Conservation (phyloP, 768 basidiomycete species). For the Fibroporia radiculosa region DNA sequence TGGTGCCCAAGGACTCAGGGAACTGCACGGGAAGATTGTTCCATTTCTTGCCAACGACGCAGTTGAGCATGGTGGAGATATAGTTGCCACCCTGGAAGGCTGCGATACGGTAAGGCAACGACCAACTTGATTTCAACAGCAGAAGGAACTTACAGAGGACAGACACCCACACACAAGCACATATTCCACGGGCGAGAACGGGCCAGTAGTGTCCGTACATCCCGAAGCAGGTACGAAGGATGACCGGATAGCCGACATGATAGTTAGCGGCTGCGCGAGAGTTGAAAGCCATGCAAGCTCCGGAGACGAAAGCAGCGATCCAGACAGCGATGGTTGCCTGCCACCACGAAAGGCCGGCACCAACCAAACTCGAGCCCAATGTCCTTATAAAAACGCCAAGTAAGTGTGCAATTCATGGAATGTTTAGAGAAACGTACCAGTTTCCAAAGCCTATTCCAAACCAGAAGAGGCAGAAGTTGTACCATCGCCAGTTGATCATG, state of each 20-base stretch:
- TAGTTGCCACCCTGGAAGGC: constrained; percentile 14
- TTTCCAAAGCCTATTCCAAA: constrained; percentile 17
- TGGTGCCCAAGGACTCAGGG: constrained; percentile 10
- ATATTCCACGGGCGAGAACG: constrained; percentile 11
- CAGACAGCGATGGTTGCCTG: constrained; percentile 14
- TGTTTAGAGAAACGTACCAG: constrained; percentile 10
- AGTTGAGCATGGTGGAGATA: constrained; percentile 13
- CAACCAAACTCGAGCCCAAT: constrained; percentile 13
- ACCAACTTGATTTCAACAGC: background rate
- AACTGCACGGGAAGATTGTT: constrained; percentile 9
- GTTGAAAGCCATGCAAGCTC: constrained; percentile 13
- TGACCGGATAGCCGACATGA: constrained; percentile 14
- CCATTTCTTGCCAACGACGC: constrained; percentile 12
- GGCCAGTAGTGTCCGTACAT: constrained; percentile 17
- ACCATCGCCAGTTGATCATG: constrained; percentile 13
- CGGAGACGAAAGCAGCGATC: constrained; percentile 12
- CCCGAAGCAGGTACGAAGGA: constrained; percentile 14
- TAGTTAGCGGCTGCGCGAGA: constrained; percentile 14
- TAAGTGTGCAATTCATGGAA: background rate
- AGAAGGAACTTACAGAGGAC: constrained; percentile 6
- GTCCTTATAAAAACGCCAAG: constrained; percentile 5
- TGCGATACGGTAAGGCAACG: background rate
- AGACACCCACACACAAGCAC: constrained; percentile 14
- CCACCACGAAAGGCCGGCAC: constrained; percentile 14
- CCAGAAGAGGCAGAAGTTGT: constrained; percentile 18